phyloP scores from a whole-genome alignment of 2,329 filamentous ascomycete species.

The Exophiala oligosperma region DNA sequence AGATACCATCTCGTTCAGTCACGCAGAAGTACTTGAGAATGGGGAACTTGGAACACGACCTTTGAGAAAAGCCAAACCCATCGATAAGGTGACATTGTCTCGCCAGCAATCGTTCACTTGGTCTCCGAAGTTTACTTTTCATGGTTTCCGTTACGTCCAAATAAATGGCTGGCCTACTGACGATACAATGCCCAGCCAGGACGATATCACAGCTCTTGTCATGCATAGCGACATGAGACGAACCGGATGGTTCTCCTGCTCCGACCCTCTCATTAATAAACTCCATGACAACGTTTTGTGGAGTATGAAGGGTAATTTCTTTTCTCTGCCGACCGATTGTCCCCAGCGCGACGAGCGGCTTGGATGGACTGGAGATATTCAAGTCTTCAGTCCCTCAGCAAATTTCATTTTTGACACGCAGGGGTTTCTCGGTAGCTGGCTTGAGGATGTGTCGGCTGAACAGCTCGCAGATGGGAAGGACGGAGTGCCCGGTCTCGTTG shows the following conservation, averaged over 20 bases:
- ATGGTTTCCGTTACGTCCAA: conserved; percentile 55
- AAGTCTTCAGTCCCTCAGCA: conserved; percentile 52
- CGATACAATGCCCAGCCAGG: conserved; percentile 1
- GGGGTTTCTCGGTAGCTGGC: conserved; percentile 54
- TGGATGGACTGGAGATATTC: conserved; percentile 55
- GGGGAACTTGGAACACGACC: conserved; percentile 46
- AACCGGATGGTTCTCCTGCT: conserved; percentile 54
- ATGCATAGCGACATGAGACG: conserved; percentile 56
- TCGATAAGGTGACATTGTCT: conserved; percentile 42
- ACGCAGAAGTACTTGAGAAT: conserved; percentile 58
- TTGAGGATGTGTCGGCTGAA: conserved; percentile 47
- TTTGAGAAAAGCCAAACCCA: conserved; percentile 45
- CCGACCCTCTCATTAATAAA: conserved; percentile 52
- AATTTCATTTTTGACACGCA: conserved; percentile 56
- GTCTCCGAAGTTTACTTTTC: conserved; percentile 54
- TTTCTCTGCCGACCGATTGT: conserved; percentile 59
- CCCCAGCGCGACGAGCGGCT: conserved; percentile 58
- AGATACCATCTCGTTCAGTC: conserved; percentile 42
- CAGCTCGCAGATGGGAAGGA: conserved; percentile 30
- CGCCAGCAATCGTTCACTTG: conserved; percentile 35
- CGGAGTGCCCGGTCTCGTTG: conserved; percentile 35
- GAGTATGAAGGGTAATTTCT: conserved; percentile 61
- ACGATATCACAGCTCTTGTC: conserved; percentile 40
- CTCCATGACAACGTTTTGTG: conserved; percentile 57
- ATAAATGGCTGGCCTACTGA: conserved; percentile 45